A percentile compares a stretch with the other conserved stretches of the same genome.
These are phyloP conservation scores for Candida khao-thaluensis DNA, from an alignment of 805 yeast genomes.

Conservation along the genomic window DNA sequence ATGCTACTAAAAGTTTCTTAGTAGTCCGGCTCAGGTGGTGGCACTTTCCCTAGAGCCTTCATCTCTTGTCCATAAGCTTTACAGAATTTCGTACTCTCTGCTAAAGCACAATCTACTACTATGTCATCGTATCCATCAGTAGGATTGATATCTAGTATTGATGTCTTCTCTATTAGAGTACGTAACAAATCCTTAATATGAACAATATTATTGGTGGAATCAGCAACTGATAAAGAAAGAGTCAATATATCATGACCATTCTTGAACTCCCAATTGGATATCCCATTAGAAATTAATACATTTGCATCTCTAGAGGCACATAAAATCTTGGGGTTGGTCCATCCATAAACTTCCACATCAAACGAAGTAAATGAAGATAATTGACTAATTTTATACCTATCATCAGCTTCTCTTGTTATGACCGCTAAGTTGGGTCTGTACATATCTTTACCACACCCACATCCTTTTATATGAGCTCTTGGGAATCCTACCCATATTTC, in stretches of 20 bases:
- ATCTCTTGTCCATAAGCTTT: conserved; percentile 23
- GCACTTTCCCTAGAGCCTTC: conserved; percentile 12
- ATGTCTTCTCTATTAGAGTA: conserved; percentile 16
- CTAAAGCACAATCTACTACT: conserved; percentile 30
- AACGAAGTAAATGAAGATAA: conserved; percentile 30
- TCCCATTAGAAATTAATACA: conserved; percentile 37
- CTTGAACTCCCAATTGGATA: conserved; percentile 25
- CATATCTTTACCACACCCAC: conserved; percentile 42
- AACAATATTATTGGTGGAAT: conserved; percentile 33
- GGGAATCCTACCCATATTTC: conserved; percentile 43
- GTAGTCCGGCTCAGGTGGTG: conserved; percentile 17
- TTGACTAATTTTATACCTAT: conserved; percentile 26
- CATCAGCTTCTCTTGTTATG: conserved; percentile 16
- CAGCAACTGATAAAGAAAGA: conserved; percentile 37
- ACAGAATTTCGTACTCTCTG: conserved; percentile 27
- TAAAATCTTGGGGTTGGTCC: conserved; percentile 24
- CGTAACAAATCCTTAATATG: conserved; percentile 34
- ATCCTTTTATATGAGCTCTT: conserved; percentile 34
- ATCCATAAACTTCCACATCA: conserved; percentile 28
- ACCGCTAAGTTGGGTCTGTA: conserved; percentile 42
- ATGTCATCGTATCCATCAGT: conserved; percentile 21
- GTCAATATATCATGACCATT: conserved; percentile 27
- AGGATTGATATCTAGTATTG: conserved; percentile 8
- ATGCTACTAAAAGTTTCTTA: too few species aligned
- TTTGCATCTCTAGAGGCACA: conserved; percentile 29